phyloP scores from a whole-genome alignment of 768 basidiomycete genomes.

The Boletus eberwhitei region DNA sequence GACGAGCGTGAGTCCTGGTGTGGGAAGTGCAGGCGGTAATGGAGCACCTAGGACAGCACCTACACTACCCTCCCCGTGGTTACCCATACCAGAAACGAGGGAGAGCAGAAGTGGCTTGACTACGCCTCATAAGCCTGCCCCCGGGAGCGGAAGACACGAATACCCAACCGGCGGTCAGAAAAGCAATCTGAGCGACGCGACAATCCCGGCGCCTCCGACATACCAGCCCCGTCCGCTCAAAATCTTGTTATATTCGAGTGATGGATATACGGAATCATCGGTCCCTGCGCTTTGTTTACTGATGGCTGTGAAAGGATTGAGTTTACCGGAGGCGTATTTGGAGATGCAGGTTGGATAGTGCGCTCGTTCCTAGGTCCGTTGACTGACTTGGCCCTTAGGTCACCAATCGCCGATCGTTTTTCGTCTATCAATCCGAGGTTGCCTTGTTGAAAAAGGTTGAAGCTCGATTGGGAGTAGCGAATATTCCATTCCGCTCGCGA shows the following conservation, averaged over 20 bases:
- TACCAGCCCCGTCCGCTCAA: conserved; percentile 61
- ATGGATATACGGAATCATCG: conserved; percentile 92
- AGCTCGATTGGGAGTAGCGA: conserved; percentile 35
- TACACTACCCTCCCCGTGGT: conserved; percentile 15
- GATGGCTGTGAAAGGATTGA: conserved; percentile 68
- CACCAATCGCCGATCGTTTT: conserved; percentile 77
- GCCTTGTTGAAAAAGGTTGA: conserved; percentile 72
- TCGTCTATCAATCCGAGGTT: conserved; percentile 84
- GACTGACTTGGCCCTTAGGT: conserved; percentile 33
- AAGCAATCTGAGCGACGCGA: conserved; percentile 9
- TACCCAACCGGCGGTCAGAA: conserved; percentile 13
- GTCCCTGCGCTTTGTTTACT: conserved; percentile 83
- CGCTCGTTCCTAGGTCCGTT: not conserved
- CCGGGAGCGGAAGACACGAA: conserved; percentile 9
- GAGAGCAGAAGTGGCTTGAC: conserved; percentile 19
- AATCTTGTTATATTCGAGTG: conserved; percentile 76
- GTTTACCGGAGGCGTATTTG: conserved; percentile 87
- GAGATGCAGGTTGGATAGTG: conserved; percentile 60
- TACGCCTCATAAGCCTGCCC: conserved; percentile 9
- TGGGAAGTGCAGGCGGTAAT: not conserved
- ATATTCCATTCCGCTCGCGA: conserved; percentile 22
- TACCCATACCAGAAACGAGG: conserved; percentile 15
- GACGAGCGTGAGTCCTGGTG: conserved; percentile 3
- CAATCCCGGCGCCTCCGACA: conserved; percentile 18
- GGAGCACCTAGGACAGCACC: conserved; percentile 11